Evolutionary conservation across 2,329 filamentous ascomycete species (phyloP).

Genomic region (Leptographium procerum): DNA sequence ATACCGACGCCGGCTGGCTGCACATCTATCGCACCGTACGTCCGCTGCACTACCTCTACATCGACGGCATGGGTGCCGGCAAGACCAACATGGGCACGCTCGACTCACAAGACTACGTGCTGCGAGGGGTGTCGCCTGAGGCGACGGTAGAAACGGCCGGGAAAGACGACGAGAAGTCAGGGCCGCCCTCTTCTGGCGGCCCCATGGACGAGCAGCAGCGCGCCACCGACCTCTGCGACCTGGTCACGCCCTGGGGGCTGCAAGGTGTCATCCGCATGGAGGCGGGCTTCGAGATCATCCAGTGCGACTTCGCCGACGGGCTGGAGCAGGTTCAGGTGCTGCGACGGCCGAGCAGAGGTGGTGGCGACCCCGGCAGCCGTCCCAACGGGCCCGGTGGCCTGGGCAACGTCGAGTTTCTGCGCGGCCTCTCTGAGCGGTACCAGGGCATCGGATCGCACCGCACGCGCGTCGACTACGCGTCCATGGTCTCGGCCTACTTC

Average conservation of each 20-base stretch:
- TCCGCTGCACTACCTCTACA: slow-evolving; percentile 49
- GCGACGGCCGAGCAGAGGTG: background rate
- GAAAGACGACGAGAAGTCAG: background rate
- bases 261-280: slow-evolving; percentile 6
- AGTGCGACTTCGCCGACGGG: slow-evolving; percentile 6
- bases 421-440: slow-evolving; percentile 1
- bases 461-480: slow-evolving; percentile 1
- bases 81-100: slow-evolving; percentile 50
- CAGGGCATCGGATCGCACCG: background rate
- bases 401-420: background rate
- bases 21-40: slow-evolving; percentile 53
- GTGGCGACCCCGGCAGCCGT: no score
- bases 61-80: slow-evolving; percentile 37
- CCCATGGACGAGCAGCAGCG: background rate
- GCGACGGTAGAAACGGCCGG: background rate
- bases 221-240: background rate
- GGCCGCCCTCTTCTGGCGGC: background rate
- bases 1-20: slow-evolving; percentile 38
- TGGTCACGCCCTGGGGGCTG: background rate
- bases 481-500: slow-evolving; percentile 5
- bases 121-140: background rate
- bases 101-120: slow-evolving; percentile 52
- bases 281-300: slow-evolving; percentile 4
- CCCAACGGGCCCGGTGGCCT: background rate
- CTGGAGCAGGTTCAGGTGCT: slow-evolving; percentile 2